Evolutionary conservation across 768 basidiomycete genomes (phyloP), one percentile per base, ranked within the genome.

Genomic region (Auriculariales sp.): DNA sequence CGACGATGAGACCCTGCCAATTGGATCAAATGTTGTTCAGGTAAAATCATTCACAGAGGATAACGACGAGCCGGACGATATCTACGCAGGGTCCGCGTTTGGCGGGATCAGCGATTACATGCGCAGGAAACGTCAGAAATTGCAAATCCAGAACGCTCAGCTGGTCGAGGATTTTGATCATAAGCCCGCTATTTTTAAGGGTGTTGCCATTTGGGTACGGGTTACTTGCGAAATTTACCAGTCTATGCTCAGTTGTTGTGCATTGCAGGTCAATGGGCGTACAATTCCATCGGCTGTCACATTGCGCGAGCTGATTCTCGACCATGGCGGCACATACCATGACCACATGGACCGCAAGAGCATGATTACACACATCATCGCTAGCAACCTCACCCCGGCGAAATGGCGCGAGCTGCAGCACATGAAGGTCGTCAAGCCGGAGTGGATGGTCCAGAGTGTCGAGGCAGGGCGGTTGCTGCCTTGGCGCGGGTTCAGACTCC

Each of bases 51-150:
- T n/a, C n/a, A n/a, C n/a, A n/a, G n/a, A 36, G 22, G 35, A 35
- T 12, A 22, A 45, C 22, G n/a, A 35, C 24, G 50, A 53, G 31
- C 39, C 49, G 19, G 34, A 56, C 17, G 53, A 71, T 22, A 71
- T 76, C 7, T 95, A 93, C 60, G 87, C 83, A 0, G 76, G 84
- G 2, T 77, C 83, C 28, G 75, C 70, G 30, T 97, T 93, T 61
- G 91, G 88, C 12, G 78, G 77, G 1, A 88, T 79, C 54, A 86
- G 84, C 0, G 81, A 92, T 59, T 97, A 95, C 59, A 90, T 95
- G 88, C 64, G 71, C 2, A 72, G 91, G 52, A 97, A 97, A 66
- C 77, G 94, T 2, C 82, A 84, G 28, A 98, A 98, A 62, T 62
- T 98, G 46, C 86, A 85, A 56, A 78, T 89, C 3, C 86, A 91